Evolutionary conservation across 129 eudicot genomes (phyloP).

Genomic region (Calendula officinalis): DNA sequence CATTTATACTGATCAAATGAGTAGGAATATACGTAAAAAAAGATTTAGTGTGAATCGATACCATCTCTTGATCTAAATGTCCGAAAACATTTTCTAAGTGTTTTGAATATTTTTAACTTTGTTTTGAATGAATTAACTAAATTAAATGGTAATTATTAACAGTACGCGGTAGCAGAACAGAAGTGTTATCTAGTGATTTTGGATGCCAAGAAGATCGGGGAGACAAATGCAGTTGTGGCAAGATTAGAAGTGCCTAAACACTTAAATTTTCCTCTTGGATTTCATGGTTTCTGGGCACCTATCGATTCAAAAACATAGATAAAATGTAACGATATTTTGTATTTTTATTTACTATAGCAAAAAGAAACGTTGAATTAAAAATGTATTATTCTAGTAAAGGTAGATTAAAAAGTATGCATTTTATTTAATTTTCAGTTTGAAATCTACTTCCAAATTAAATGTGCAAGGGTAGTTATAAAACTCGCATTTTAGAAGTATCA

Average conservation of each 20-base stretch:
- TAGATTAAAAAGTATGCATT: neutral
- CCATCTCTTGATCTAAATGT: neutral
- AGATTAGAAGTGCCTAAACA: conserved; percentile 79
- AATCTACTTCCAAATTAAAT: too few species aligned
- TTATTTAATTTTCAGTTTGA: too few species aligned
- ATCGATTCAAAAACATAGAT: neutral
- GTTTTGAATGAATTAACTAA: neutral
- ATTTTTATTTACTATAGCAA: neutral
- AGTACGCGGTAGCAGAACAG: conserved; percentile 84
- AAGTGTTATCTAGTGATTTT: conserved; percentile 62
- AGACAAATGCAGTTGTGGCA: conserved; percentile 59
- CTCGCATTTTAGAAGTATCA: too few species aligned
- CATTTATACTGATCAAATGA: too few species aligned
- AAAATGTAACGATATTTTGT: neutral
- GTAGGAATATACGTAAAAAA: too few species aligned
- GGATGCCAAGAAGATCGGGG: conserved; percentile 65
- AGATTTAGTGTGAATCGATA: too few species aligned
- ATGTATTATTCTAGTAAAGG: neutral
- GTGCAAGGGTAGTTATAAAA: too few species aligned
- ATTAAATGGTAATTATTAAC: conserved; percentile 19
- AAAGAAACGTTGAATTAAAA: neutral
- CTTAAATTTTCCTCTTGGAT: conserved; percentile 83
- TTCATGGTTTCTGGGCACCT: conserved; percentile 91
- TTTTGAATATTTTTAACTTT: neutral
- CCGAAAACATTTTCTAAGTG: neutral